Evolutionary conservation across 1,139 yeast species (phyloP).

Genomic region (Taiozyma sp.): DNA sequence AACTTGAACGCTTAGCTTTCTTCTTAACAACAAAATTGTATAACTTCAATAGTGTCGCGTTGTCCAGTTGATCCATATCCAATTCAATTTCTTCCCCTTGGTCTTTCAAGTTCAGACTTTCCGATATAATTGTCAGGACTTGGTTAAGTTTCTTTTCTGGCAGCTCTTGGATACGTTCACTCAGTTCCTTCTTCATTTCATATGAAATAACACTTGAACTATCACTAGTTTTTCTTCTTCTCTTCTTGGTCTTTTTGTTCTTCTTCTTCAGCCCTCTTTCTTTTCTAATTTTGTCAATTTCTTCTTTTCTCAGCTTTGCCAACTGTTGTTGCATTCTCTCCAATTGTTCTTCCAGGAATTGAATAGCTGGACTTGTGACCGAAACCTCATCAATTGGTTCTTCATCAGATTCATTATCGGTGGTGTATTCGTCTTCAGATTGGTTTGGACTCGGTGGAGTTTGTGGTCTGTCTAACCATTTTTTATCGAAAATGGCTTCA

Average conservation of each 20-base stretch:
- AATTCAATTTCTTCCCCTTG: slow-evolving; percentile 85
- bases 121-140: slow-evolving; percentile 80
- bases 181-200: slow-evolving; percentile 94
- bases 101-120: slow-evolving; percentile 74
- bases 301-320: slow-evolving; percentile 72
- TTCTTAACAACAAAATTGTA: slow-evolving; percentile 46
- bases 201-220: slow-evolving; percentile 58
- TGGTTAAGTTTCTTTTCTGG: slow-evolving; percentile 80
- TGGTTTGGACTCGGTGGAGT: slow-evolving; percentile 52
- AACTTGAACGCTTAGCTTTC: slow-evolving; percentile 13
- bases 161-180: slow-evolving; percentile 72
- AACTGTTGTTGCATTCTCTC: slow-evolving; percentile 82
- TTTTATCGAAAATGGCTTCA: slow-evolving; percentile 79
- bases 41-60: slow-evolving; percentile 72
- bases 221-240: slow-evolving; percentile 24
- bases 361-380: slow-evolving; percentile 83
- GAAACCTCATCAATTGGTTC: slow-evolving; percentile 67
- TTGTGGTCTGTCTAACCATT: slow-evolving; percentile 87
- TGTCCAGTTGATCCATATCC: slow-evolving; percentile 92
- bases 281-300: slow-evolving; percentile 51
- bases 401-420: slow-evolving; percentile 54
- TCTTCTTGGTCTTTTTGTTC: slow-evolving; percentile 19
- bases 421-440: slow-evolving; percentile 36
- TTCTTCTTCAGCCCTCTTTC: slow-evolving; percentile 31
- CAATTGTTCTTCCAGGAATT: slow-evolving; percentile 80